Percentiles rank a stretch among this genome's conserved stretches.
phyloP scores from a whole-genome alignment of 768 basidiomycete species.

The Polyporus arcularius region DNA sequence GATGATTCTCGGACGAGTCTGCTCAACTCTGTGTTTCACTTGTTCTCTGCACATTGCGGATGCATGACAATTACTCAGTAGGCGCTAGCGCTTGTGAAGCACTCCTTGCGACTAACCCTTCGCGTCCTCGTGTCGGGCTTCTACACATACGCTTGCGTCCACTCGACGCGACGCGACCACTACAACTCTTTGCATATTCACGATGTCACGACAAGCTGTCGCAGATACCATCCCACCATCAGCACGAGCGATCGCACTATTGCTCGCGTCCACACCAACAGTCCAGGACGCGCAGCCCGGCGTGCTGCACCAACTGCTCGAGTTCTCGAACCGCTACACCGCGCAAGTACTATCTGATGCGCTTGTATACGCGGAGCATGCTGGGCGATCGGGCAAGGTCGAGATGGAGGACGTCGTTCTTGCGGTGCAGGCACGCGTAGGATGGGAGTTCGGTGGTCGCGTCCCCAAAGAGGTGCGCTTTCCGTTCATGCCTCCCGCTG shows the following conservation, averaged over 20 bases:
- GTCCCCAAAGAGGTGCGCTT: conserved; percentile 81
- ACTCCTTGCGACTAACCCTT: no score
- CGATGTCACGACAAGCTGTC: conserved; percentile 44
- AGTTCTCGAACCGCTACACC: conserved; percentile 85
- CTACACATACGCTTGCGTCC: background rate
- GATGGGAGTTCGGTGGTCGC: conserved; percentile 90
- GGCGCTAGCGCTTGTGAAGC: background rate
- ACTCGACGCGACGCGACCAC: background rate
- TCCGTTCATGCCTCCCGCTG: background rate
- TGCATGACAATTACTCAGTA: background rate
- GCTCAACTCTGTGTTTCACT: no score
- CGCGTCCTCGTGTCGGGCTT: no score
- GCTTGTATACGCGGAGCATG: conserved; percentile 86
- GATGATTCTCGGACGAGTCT: background rate
- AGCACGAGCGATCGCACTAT: conserved; percentile 79
- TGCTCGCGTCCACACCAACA: conserved; percentile 80
- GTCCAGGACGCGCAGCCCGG: conserved; percentile 86
- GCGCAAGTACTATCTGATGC: conserved; percentile 83
- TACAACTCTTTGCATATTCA: background rate
- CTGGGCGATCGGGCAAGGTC: conserved; percentile 73
- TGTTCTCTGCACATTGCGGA: no score
- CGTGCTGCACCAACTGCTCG: conserved; percentile 83
- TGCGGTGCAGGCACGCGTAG: conserved; percentile 85
- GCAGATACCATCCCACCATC: conserved; percentile 80
- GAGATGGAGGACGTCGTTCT: conserved; percentile 82